These are phyloP conservation scores for Xerocomellus intermedius DNA, from an alignment of 768 basidiomycete species.

Conservation along the genomic window DNA sequence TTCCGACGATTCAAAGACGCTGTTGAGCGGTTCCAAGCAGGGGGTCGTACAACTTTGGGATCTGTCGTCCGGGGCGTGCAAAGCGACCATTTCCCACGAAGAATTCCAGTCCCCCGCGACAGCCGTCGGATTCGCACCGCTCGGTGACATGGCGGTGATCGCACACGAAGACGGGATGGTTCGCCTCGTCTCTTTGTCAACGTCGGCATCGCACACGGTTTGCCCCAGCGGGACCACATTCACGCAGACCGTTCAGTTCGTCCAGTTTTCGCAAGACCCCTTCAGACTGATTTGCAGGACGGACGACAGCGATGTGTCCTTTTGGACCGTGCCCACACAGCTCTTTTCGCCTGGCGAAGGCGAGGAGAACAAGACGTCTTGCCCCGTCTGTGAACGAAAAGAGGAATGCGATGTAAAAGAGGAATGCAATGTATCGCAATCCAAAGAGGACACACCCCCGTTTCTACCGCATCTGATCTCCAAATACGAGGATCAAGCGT, in stretches of 20 bases:
- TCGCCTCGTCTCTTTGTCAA: conserved; percentile 2
- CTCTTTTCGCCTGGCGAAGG: not conserved
- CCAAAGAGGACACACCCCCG: not conserved
- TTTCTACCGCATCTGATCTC: conserved; percentile 2
- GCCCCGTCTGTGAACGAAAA: not conserved
- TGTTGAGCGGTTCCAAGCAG: conserved; percentile 10
- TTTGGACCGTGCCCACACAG: not conserved
- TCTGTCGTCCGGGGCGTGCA: conserved; percentile 1
- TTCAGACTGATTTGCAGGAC: conserved; percentile 2
- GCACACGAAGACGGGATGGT: conserved; percentile 6
- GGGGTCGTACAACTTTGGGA: conserved; percentile 16
- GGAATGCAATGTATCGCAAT: not conserved
- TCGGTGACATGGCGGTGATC: not conserved
- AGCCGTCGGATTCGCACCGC: conserved; percentile 7
- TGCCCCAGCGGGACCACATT: not conserved
- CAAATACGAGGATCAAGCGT: not conserved
- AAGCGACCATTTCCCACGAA: not conserved
- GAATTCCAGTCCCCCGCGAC: not conserved
- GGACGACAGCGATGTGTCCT: not conserved
- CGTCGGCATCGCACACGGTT: not conserved
- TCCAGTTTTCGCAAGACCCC: conserved; percentile 5
- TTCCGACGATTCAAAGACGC: conserved; percentile 8
- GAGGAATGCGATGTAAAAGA: not conserved
- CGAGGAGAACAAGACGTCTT: not conserved
- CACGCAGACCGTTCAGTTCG: not conserved